Conservation (phyloP, 306 rosid genomes). For the Alnus glutinosa region DNA sequence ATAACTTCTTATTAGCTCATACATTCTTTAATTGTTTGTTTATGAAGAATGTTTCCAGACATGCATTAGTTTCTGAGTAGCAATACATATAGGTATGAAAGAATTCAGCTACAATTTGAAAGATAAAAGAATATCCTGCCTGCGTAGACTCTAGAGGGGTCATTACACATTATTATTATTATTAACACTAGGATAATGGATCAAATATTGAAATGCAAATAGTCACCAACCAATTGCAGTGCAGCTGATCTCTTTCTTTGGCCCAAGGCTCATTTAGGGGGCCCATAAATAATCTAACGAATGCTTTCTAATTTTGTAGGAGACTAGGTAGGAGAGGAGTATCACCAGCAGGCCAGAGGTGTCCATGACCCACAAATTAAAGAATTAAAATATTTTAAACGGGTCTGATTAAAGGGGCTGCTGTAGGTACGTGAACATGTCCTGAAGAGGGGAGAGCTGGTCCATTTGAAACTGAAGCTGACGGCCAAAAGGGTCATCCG, state of each 20-base stretch:
- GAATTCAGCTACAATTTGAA: not conserved
- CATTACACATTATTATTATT: not conserved
- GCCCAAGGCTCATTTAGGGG: not conserved
- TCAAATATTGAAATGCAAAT: too few species aligned
- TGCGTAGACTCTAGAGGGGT: too few species aligned
- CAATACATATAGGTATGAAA: not conserved
- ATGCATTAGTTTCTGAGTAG: too few species aligned
- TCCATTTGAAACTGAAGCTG: conserved; percentile 51
- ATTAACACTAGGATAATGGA: not conserved
- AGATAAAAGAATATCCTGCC: not conserved
- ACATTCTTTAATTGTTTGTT: not conserved
- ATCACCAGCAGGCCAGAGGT: not conserved
- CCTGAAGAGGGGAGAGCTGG: conserved; percentile 58
- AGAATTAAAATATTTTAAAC: conserved; percentile 3
- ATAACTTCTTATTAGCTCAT: not conserved
- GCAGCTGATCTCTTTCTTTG: not conserved
- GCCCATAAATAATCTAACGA: not conserved
- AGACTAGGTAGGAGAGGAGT: not conserved
- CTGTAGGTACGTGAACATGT: conserved; percentile 53
- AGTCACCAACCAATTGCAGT: not conserved
- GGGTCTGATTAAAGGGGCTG: conserved; percentile 37
- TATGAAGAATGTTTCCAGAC: not conserved
- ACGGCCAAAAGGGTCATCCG: conserved; percentile 58
- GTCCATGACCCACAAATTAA: conserved; percentile 6
- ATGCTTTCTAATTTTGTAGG: not conserved